phyloP scores from a whole-genome alignment of 176 grass and related monocot species.

The Zea luxurians region DNA sequence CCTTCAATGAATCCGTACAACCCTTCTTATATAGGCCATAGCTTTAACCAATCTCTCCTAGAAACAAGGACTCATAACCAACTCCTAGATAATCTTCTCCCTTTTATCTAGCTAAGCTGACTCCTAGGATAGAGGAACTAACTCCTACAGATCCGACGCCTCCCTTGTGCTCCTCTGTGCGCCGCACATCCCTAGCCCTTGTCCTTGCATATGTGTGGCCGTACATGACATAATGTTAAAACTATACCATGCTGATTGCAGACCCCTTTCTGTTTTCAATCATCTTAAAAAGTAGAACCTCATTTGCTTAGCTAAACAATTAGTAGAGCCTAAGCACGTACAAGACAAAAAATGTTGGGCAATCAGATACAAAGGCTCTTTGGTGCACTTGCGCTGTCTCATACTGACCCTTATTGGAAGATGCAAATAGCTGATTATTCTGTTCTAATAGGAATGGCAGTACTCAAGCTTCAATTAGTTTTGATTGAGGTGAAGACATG shows the following conservation, averaged over 20 bases:
- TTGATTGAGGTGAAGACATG: constrained; percentile 62
- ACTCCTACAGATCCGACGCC: too few species aligned
- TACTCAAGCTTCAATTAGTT: constrained; percentile 79
- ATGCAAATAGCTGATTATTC: constrained; percentile 58
- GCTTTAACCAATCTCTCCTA: too few species aligned
- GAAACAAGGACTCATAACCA: too few species aligned
- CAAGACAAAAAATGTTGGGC: constrained; percentile 35
- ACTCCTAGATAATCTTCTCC: too few species aligned
- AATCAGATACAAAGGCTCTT: constrained; percentile 60
- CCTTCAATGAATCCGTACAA: too few species aligned
- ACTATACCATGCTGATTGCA: constrained; percentile 7
- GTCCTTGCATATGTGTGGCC: too few species aligned
- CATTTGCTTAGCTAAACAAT: not conserved
- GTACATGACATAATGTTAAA: not conserved
- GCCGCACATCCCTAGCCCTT: too few species aligned
- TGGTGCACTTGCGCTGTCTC: constrained; percentile 65
- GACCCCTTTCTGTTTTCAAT: constrained; percentile 21
- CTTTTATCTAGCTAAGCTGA: too few species aligned
- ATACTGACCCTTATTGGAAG: constrained; percentile 79
- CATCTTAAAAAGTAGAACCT: constrained; percentile 21
- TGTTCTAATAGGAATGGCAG: constrained; percentile 62
- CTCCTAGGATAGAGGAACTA: too few species aligned
- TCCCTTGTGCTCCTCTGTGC: too few species aligned
- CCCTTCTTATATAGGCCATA: too few species aligned
- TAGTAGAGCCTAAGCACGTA: constrained; percentile 3